Conservation (phyloP, 1,284 basidiomycete species). For the Ganoderma leucocontextum region DNA sequence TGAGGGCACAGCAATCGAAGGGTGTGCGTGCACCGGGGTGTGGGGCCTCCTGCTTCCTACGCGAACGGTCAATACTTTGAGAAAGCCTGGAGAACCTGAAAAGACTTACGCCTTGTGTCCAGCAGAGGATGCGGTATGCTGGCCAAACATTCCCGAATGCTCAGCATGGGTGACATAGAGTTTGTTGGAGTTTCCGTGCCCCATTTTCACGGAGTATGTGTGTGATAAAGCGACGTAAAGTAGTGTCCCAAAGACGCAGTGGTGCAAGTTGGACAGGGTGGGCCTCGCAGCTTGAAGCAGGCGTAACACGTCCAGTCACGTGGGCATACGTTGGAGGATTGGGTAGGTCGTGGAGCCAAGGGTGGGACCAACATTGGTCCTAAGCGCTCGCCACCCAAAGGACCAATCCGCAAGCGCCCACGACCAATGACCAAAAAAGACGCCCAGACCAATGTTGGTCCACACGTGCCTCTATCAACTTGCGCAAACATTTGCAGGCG, state of each 20-base stretch:
- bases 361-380: no score
- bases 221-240: not conserved
- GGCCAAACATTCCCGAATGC: conserved; percentile 79
- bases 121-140: conserved; percentile 76
- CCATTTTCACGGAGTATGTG: conserved; percentile 55
- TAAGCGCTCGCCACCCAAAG: no score
- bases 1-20: conserved; percentile 93
- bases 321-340: not conserved
- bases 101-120: conserved; percentile 72
- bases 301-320: not conserved
- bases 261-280: not conserved
- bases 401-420: not conserved
- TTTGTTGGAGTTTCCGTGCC: conserved; percentile 87
- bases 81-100: not conserved
- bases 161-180: conserved; percentile 88
- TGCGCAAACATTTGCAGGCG: not conserved
- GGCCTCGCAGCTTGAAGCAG: no score
- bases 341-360: not conserved
- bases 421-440: no score
- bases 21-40: conserved; percentile 73
- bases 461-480: not conserved
- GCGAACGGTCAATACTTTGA: not conserved
- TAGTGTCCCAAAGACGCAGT: not conserved
- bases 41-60: conserved; percentile 71
- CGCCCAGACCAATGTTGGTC: not conserved